phyloP scores from a whole-genome alignment of 495 filamentous ascomycete genomes.

The Ramalina peruviana region DNA sequence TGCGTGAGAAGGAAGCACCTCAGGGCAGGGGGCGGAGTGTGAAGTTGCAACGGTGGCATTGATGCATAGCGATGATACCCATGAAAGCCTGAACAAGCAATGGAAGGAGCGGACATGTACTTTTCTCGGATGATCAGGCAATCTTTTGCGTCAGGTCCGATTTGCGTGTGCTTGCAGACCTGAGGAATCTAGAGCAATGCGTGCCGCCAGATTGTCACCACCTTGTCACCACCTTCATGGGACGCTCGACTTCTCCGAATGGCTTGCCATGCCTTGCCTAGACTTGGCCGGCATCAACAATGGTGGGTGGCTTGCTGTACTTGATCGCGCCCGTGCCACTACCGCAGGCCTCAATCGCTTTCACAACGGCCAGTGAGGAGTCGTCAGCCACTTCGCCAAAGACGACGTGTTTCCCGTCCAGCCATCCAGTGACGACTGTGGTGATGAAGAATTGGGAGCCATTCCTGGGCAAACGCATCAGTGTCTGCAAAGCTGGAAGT shows the following conservation, averaged over 20 bases:
- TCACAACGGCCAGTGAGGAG: slow-evolving; percentile 49
- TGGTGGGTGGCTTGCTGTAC: slow-evolving; percentile 52
- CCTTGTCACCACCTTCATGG: too few relatives aligned
- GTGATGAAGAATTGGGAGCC: slow-evolving; percentile 98
- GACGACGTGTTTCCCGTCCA: slow-evolving; percentile 95
- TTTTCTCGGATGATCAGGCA: too few relatives aligned
- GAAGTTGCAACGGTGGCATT: slow-evolving; percentile 6
- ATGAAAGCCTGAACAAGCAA: neutral
- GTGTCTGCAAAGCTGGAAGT: neutral
- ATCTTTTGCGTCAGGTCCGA: too few relatives aligned
- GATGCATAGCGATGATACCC: neutral
- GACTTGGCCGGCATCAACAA: slow-evolving; percentile 43
- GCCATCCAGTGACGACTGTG: slow-evolving; percentile 78
- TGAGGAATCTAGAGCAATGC: too few relatives aligned
- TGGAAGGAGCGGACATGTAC: too few relatives aligned
- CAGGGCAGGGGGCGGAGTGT: slow-evolving; percentile 38
- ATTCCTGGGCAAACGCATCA: slow-evolving; percentile 46
- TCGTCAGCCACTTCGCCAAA: slow-evolving; percentile 80
- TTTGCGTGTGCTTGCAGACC: too few relatives aligned
- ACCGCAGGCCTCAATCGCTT: slow-evolving; percentile 60
- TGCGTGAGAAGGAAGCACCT: neutral
- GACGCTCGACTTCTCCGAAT: too few relatives aligned
- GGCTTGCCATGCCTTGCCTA: slow-evolving; percentile 33
- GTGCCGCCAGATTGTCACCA: too few relatives aligned
- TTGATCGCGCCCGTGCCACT: slow-evolving; percentile 45